These are phyloP conservation scores for Geum urbanum DNA, from an alignment of 306 rosid genomes.

Conservation along the genomic window DNA sequence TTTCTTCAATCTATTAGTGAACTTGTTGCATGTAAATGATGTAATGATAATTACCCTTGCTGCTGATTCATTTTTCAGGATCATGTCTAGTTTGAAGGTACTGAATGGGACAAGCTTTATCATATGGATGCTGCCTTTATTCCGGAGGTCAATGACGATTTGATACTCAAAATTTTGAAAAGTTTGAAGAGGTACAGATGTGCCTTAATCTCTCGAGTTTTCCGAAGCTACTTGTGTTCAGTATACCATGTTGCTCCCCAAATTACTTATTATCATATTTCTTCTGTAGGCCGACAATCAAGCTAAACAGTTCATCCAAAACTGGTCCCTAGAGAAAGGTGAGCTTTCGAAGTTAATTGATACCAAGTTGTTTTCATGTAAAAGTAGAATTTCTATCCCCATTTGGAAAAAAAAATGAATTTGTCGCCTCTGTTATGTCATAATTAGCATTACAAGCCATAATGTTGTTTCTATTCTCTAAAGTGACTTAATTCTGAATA, in stretches of 20 bases:
- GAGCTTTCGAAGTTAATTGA: constrained; percentile 18
- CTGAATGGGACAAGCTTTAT: constrained; percentile 81
- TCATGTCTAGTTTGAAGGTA: constrained; percentile 64
- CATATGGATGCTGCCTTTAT: constrained; percentile 93
- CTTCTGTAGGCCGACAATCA: constrained; percentile 62
- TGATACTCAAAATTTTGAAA: constrained; percentile 27
- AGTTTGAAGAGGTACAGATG: constrained; percentile 76
- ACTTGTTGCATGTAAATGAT: constrained; percentile 2
- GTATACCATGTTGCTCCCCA: constrained; percentile 15
- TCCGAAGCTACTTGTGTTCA: constrained; percentile 18
- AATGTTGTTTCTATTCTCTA: no score
- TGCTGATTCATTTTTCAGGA: constrained; percentile 48
- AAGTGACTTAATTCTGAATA: no score
- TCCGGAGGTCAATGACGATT: constrained; percentile 90
- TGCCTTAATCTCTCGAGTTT: constrained; percentile 22
- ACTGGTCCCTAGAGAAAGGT: constrained; percentile 94
- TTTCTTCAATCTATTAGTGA: constrained; percentile 35
- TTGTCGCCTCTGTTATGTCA: neutral
- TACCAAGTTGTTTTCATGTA: constrained; percentile 13
- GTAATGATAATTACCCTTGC: constrained; percentile 39
- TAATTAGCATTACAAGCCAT: neutral
- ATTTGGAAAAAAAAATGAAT: no score
- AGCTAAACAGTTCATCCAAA: constrained; percentile 55
- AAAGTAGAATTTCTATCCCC: neutral
- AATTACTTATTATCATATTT: constrained; percentile 24